Percentiles rank a stretch among this genome's conserved stretches.
phyloP scores from a whole-genome alignment of 495 filamentous ascomycete genomes.

The Talaromyces thailandensis region DNA sequence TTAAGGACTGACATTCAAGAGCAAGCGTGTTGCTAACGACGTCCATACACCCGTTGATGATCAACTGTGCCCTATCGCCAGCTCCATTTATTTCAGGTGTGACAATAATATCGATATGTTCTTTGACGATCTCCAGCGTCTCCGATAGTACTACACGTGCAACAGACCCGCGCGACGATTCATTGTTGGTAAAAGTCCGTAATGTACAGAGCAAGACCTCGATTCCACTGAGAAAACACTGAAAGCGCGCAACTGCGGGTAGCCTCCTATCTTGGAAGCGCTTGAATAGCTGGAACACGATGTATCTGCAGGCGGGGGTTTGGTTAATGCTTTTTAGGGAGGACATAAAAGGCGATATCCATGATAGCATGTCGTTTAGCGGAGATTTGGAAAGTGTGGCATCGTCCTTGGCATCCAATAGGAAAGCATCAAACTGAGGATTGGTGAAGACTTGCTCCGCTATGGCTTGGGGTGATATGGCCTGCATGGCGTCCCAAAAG shows the following conservation, averaged over 20 bases:
- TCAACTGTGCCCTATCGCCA: conserved; percentile 18
- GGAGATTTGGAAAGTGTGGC: conserved; percentile 46
- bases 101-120: conserved; percentile 37
- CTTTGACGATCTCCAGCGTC: conserved; percentile 40
- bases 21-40: conserved; percentile 63
- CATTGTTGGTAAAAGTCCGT: conserved; percentile 40
- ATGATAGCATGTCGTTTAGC: conserved; percentile 54
- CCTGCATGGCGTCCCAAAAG: conserved; percentile 80
- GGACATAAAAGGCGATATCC: conserved; percentile 64
- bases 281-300: conserved; percentile 61
- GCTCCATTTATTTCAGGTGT: conserved; percentile 30
- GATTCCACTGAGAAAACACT: conserved; percentile 45
- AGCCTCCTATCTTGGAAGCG: conserved; percentile 48
- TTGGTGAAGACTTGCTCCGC: conserved; percentile 70
- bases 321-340: conserved; percentile 65
- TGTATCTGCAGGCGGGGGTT: conserved; percentile 59
- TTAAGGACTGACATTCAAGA: conserved; percentile 66
- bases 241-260: conserved; percentile 31
- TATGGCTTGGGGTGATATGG: conserved; percentile 63
- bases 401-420: conserved; percentile 45
- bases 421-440: conserved; percentile 51
- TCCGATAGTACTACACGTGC: conserved; percentile 45
- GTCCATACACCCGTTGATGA: conserved; percentile 38
- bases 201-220: conserved; percentile 41
- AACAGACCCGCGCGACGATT: conserved; percentile 38